Percentiles rank a stretch among this genome's conserved stretches.
These are phyloP conservation scores for Lenzites betulinus DNA, from an alignment of 768 basidiomycete species.

Conservation along the genomic window DNA sequence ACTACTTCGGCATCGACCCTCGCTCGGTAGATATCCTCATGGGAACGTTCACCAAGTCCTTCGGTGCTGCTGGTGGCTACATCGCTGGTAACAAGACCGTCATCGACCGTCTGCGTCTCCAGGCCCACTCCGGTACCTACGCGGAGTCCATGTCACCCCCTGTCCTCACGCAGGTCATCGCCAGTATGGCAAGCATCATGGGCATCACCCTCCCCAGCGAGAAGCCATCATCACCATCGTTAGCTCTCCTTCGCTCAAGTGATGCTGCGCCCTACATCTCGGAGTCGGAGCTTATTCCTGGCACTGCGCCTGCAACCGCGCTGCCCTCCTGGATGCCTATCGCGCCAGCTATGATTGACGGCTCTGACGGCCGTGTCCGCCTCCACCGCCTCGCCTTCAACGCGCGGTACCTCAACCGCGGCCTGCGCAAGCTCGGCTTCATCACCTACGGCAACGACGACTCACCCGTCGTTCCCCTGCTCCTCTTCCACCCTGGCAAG, in stretches of 20 bases:
- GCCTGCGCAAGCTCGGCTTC: slow-evolving; percentile 89
- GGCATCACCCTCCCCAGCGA: slow-evolving; percentile 55
- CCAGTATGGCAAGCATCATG: slow-evolving; percentile 98
- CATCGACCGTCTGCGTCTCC: slow-evolving; percentile 79
- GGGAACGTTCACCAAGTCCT: slow-evolving; percentile 98
- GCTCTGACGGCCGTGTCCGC: slow-evolving; percentile 80
- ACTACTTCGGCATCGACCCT: slow-evolving; percentile 90
- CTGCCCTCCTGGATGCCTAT: slow-evolving; percentile 83
- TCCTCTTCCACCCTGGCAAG: slow-evolving; percentile 92
- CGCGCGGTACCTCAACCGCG: slow-evolving; percentile 86
- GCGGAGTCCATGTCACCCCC: slow-evolving; percentile 91
- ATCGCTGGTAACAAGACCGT: slow-evolving; percentile 81
- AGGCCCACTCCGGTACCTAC: slow-evolving; percentile 81
- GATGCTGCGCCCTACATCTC: slow-evolving; percentile 40
- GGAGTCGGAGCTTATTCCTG: slow-evolving; percentile 59
- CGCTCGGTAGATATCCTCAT: slow-evolving; percentile 87
- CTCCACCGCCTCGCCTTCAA: slow-evolving; percentile 94
- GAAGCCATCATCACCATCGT: slow-evolving; percentile 35
- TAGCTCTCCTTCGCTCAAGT: slow-evolving; percentile 36
- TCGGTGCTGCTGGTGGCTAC: slow-evolving; percentile 94
- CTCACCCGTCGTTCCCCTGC: slow-evolving; percentile 90
- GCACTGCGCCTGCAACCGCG: slow-evolving; percentile 63
- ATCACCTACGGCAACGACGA: slow-evolving; percentile 92
- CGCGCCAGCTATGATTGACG: slow-evolving; percentile 71
- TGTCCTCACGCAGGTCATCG: slow-evolving; percentile 86